phyloP scores from a whole-genome alignment of 2,329 filamentous ascomycete species.

The Furcasterigmium sp. region DNA sequence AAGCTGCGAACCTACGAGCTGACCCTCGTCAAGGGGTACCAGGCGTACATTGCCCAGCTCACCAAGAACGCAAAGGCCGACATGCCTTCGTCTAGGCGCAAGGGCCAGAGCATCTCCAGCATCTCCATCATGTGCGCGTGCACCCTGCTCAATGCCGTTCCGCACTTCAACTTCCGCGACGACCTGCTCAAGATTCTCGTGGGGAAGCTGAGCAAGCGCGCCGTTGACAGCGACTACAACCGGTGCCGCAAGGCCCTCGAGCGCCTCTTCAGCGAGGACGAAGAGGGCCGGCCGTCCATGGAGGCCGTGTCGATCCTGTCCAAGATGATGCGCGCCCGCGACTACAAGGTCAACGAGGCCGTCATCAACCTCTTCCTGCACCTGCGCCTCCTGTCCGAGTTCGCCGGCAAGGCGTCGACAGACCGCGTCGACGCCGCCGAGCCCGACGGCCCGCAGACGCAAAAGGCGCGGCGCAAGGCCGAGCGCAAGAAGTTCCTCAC shows the following conservation, averaged over 20 bases:
- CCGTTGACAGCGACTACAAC: constrained; percentile 67
- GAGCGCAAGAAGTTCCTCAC: constrained; percentile 81
- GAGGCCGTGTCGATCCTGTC: constrained; percentile 80
- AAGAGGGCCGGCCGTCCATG: constrained; percentile 82
- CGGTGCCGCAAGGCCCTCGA: constrained; percentile 77
- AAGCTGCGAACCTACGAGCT: constrained; percentile 82
- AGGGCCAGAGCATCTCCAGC: constrained; percentile 52
- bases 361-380: constrained; percentile 89
- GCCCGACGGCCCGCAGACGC: constrained; percentile 15
- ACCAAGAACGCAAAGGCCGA: constrained; percentile 59
- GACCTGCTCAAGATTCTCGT: constrained; percentile 86
- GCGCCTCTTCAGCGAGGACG: constrained; percentile 77
- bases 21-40: constrained; percentile 78
- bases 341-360: constrained; percentile 78
- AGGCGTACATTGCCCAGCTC: constrained; percentile 75
- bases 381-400: constrained; percentile 81
- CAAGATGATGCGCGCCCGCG: constrained; percentile 90
- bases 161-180: constrained; percentile 94
- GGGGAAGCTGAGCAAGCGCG: constrained; percentile 70
- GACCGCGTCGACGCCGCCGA: constrained; percentile 60
- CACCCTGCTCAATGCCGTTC: constrained; percentile 71
- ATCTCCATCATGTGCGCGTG: constrained; percentile 85
- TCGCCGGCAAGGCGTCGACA: constrained; percentile 75
- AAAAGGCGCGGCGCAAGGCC: constrained; percentile 55
- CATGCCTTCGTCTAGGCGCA: constrained; percentile 26